phyloP scores from a whole-genome alignment of 1,284 basidiomycete species.

The Schizophyllum commune region DNA sequence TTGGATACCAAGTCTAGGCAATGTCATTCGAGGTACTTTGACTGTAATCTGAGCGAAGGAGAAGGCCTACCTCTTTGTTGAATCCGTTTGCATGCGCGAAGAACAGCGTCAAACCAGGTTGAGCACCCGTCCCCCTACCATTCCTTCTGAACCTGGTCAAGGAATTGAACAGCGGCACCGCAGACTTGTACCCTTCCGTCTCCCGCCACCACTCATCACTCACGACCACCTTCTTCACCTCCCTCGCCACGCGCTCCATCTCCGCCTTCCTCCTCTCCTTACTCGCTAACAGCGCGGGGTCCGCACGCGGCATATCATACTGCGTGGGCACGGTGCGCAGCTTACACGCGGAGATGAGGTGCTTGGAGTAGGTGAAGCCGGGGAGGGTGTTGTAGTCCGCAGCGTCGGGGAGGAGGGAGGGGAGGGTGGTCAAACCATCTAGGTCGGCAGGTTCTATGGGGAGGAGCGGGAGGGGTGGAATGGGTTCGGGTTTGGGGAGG shows the following conservation, averaged over 20 bases:
- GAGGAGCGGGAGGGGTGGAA: not conserved
- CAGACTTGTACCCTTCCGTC: not conserved
- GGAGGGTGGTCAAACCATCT: not conserved
- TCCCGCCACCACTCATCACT: not conserved
- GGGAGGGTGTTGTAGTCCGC: not conserved
- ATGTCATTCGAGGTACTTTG: conserved; percentile 33
- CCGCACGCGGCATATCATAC: not conserved
- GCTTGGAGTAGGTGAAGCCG: not conserved
- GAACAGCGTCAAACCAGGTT: conserved; percentile 54
- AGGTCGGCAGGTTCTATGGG: not conserved
- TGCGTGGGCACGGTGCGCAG: not conserved
- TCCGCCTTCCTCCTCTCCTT: not conserved
- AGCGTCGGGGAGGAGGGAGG: not conserved
- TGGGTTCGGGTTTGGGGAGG: not conserved
- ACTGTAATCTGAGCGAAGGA: conserved; percentile 54
- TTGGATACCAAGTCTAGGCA: not conserved
- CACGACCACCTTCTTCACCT: not conserved
- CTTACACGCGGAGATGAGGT: not conserved
- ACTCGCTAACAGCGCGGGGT: not conserved
- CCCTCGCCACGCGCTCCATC: not conserved
- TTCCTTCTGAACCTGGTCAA: not conserved
- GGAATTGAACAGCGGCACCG: not conserved
- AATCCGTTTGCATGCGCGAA: conserved; percentile 78
- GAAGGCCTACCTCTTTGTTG: conserved; percentile 64
- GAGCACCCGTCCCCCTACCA: not conserved